Base-by-base conservation (phyloP, 108 stramenopile genomes). In the Stephanodiscus minutulus region DNA sequence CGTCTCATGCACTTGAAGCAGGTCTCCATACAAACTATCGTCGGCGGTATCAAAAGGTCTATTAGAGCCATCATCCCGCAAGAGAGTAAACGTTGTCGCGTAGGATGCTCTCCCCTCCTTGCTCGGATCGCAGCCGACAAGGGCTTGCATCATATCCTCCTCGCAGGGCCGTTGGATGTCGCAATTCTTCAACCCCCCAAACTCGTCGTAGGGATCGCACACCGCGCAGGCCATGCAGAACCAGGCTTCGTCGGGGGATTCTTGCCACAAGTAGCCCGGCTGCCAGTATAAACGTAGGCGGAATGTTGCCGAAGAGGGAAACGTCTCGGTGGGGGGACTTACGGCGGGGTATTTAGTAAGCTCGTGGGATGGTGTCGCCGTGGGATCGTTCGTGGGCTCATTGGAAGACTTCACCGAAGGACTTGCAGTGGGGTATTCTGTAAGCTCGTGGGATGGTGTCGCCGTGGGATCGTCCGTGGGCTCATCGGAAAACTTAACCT, bases 211-310 rank as follows among this genome's bases (percentile, higher is more conserved):
- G 0, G 15, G 13, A 5, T 54, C 70, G 25, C 70, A 72, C 18
- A 33, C 21, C 18, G 70, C 70, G 39, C 70, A 72, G 0, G 70
- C 70, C 1, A 72, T 1, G 52, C 70, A 72, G 13, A 37, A 72
- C 61, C 61, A 72, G 3, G 36, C 37, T 54, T 72, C 61, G 9
- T 68, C 52, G 41, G 39, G 22, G n/a, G 52, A 29, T 56, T 61
- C 41, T 56, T 68, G 74, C 74, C 61, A 55, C 18, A 66, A 48
- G 15, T 54, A 47, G 2, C 54, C 67, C 39, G 37, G 29, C 33
- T 68, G 22, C 67, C 70, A 72, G 27, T 35, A 31, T 24, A 76
- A 29, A 5, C 59, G 59, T 15, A 60, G 27, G 25, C 50, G 48
- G 60, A 61, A 67, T 61, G 31, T 11, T 25, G 11, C 39, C 54